These are phyloP conservation scores for Coniochaeta sp. DNA, from an alignment of 2,329 filamentous ascomycete species.

Conservation along the genomic window DNA sequence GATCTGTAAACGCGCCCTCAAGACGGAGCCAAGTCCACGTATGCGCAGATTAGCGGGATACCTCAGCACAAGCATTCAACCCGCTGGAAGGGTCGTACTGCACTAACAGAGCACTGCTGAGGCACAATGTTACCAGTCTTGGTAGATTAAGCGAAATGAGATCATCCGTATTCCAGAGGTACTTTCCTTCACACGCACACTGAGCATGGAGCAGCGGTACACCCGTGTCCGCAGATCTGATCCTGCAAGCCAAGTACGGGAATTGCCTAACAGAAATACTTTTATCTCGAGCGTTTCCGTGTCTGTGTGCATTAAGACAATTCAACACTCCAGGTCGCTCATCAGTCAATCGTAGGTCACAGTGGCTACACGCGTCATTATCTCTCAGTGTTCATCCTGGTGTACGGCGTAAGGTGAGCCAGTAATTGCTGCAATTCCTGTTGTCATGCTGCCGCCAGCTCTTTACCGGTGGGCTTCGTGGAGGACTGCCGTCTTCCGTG, in stretches of 20 bases:
- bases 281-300: background rate
- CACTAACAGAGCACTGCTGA: background rate
- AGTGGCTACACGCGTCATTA: no score
- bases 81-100: background rate
- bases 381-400: no score
- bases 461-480: no score
- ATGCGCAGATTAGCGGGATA: background rate
- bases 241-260: background rate
- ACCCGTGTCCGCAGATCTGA: background rate
- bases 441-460: background rate
- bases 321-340: no score
- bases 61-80: background rate
- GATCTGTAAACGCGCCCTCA: background rate
- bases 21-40: background rate
- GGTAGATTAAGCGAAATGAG: conserved; percentile 1
- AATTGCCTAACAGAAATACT: background rate
- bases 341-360: no score
- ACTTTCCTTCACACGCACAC: background rate
- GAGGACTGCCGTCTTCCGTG: background rate
- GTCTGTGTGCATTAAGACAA: no score
- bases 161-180: background rate
- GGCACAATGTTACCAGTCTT: background rate
- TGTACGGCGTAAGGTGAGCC: no score
- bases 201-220: background rate
- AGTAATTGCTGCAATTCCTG: background rate